Evolutionary conservation across 192 early-diverging fungal genomes (phyloP), one percentile per base, ranked within the genome.

Genomic region (Kappamyces sp.): DNA sequence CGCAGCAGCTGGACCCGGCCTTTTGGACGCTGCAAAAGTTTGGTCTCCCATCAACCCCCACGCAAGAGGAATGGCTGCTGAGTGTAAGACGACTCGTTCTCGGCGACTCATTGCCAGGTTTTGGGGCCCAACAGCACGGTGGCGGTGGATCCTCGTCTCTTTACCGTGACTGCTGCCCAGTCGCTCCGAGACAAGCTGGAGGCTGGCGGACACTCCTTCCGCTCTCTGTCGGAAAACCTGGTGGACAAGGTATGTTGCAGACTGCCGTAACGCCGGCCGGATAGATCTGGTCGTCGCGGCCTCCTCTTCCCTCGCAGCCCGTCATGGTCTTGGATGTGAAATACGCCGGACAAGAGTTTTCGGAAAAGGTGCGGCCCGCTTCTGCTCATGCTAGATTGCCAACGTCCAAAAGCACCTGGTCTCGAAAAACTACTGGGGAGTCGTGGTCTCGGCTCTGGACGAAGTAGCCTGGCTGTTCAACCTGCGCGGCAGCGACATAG

Each of bases 381-480:
- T n/a, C 32, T 54, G 45, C 59, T 57, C 53, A 14, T 87, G 86
- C 30, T 94, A 97, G 75, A 79, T 94, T 32, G 58, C 54, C 7
- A 72, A 75, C 8, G 64, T 97, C 35, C 89, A 86, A 34, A 81
- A 75, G 30, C 66, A 75, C 48, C 71, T 93, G 30, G 68, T 73
- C 41, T 79, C 87, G 62, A 76, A 80, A 59, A 70, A 76, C 9
- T 70, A 68, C 4, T 81, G 78, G 57, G 96, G 89, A 31, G 78
- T 90, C 46, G 81, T 93, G 2, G 81, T 94, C 3, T 84, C 92
- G 4, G 91, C 86, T 5, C 75, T 99, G 52, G 96, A 96, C 68
- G 96, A 98, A 73, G 81, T 98, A 60, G 90, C 91, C 6, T 98
- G 96, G 96, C 76, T 98, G 35, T 91, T 92, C 71, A 98, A 98